These are phyloP conservation scores for Xylaria sp. DNA, from an alignment of 2,329 filamentous ascomycete species.

Conservation along the genomic window DNA sequence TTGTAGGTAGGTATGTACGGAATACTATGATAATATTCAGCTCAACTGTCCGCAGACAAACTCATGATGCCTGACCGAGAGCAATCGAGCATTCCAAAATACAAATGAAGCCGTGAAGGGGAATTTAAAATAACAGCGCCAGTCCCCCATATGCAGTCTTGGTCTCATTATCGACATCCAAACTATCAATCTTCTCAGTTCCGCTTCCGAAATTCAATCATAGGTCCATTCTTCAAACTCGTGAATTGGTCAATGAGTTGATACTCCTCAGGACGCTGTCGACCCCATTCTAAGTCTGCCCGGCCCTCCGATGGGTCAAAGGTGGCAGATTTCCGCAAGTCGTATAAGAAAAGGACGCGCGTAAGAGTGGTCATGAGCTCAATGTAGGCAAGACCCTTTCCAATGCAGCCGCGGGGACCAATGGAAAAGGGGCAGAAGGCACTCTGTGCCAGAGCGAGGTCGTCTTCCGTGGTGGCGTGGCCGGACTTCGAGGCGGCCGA, in stretches of 20 bases:
- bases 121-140: background rate
- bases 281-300: constrained; percentile 45
- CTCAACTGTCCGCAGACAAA: background rate
- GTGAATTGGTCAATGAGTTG: constrained; percentile 70
- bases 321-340: constrained; percentile 49
- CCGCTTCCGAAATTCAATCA: constrained; percentile 54
- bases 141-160: background rate
- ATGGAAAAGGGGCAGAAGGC: constrained; percentile 73
- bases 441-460: constrained; percentile 51
- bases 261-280: constrained; percentile 55
- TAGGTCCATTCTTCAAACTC: constrained; percentile 64
- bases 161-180: background rate
- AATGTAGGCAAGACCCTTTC: constrained; percentile 62
- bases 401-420: constrained; percentile 66
- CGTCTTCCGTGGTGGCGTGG: constrained; percentile 42
- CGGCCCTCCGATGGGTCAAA: constrained; percentile 50
- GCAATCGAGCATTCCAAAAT: background rate
- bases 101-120: background rate
- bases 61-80: background rate
- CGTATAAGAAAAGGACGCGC: constrained; percentile 55
- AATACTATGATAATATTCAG: background rate
- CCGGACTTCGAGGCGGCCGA: constrained; percentile 34
- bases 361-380: constrained; percentile 62
- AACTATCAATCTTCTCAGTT: constrained; percentile 7
- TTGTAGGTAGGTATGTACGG: background rate